Percentiles rank a stretch among this genome's conserved stretches.
phyloP scores from a whole-genome alignment of 495 filamentous ascomycete genomes.

The Penicillium coffeae region DNA sequence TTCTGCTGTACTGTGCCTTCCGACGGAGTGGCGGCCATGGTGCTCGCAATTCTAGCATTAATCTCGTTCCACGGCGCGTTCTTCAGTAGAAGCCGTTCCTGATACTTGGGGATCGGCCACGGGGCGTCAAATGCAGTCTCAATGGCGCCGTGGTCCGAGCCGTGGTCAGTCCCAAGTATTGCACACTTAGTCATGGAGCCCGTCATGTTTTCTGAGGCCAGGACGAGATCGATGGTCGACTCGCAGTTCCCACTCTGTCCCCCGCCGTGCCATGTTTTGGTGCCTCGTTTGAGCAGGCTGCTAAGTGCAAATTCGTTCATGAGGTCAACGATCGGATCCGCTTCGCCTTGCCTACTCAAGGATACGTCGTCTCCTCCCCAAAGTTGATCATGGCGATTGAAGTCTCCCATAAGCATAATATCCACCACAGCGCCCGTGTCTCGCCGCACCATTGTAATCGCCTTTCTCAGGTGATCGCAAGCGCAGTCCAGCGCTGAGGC shows the following conservation, averaged over 20 bases:
- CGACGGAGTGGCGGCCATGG: slow-evolving; percentile 11
- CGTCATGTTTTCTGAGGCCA: slow-evolving; percentile 18
- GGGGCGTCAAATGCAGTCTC: slow-evolving; percentile 23
- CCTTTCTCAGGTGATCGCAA: slow-evolving; percentile 12
- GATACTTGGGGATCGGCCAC: slow-evolving; percentile 5
- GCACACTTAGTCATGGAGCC: slow-evolving; percentile 21
- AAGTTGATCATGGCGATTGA: slow-evolving; percentile 34
- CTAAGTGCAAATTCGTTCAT: slow-evolving; percentile 27
- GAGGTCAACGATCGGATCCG: slow-evolving; percentile 31
- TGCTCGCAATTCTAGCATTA: slow-evolving; percentile 18
- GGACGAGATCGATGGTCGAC: slow-evolving; percentile 26
- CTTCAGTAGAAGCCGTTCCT: slow-evolving; percentile 25
- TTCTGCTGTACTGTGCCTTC: slow-evolving; percentile 18
- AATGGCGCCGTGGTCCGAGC: slow-evolving; percentile 33
- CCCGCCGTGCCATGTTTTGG: slow-evolving; percentile 24
- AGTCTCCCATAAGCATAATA: slow-evolving; percentile 28
- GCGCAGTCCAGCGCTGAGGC: slow-evolving; percentile 6
- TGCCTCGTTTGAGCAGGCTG: slow-evolving; percentile 29
- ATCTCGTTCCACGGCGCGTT: slow-evolving; percentile 29
- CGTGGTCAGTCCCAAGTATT: slow-evolving; percentile 24
- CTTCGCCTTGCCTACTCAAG: slow-evolving; percentile 28
- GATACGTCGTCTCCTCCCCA: slow-evolving; percentile 35
- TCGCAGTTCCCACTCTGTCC: slow-evolving; percentile 18
- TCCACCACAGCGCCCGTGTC: slow-evolving; percentile 15
- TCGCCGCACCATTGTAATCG: slow-evolving; percentile 10